Base-by-base conservation (phyloP, 1,284 basidiomycete species). In the Trametes sp. region DNA sequence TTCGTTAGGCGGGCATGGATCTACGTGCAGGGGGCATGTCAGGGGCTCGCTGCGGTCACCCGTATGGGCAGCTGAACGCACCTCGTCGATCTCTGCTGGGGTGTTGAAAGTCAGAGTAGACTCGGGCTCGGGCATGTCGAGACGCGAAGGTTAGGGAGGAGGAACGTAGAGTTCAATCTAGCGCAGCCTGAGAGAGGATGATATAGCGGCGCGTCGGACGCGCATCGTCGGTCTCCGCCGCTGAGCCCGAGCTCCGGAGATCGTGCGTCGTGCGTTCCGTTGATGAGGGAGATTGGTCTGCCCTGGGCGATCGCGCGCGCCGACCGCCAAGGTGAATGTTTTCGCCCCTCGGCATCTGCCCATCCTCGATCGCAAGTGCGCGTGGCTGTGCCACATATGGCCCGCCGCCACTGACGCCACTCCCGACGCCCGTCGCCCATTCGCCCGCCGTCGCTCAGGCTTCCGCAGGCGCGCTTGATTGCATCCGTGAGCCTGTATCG, bases 1-100 rank as follows among this genome's bases (percentile, higher is more conserved):
- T 72, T 70, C 46, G 76, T 74, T 13, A 90, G 75, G 1, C 77
- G 75, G 10, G 73, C 74, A 66, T 86, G 79, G 53, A 82, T 79
- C 83, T 86, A 56, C 8, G 6, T 10, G 24, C 31, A 44, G 24
- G 24, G 48, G 29, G 24, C 23, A 33, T 19, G 23, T 36, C 10
- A 31, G 19, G 28, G n/a, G n/a, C 28, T 2, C 44, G 46, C 21
- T 36, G 13, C n/a, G 6, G 14, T 41, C 38, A 41, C 3, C 2
- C 13, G 23, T 21, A 29, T 14, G n/a, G 16, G n/a, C n/a, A n/a
- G n/a, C n/a, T 23, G 16, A 6, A 23, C 56, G 48, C 21, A 42
- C 56, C 56, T 50, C 36, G 23, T 57, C 56, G 56, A 57, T 51
- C 48, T 57, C 56, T 2, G 48, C 41, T 6, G 31, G 28, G 36